Evolutionary conservation across 345 rosid species (phyloP), one percentile per base, ranked within the genome.

Genomic region (Salix arbutifolia): DNA sequence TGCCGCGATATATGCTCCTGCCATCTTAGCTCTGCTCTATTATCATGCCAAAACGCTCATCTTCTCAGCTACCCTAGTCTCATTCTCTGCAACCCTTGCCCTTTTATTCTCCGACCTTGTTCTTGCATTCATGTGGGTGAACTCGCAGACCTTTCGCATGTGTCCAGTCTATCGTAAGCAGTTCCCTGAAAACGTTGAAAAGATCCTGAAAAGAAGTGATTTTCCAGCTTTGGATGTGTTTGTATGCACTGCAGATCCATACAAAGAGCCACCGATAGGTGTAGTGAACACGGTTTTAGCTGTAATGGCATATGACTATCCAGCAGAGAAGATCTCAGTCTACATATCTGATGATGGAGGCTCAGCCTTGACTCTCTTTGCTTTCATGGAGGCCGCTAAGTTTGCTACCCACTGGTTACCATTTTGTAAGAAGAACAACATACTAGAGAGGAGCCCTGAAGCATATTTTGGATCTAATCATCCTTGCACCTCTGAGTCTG

Each of bases 201-300:
- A 58, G 6, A 76, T 40, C 19, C 4, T 80, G 8, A 40, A 67
- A 50, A 53, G 69, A 11, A 50, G 42, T 31, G 76, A 80, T 21
- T 75, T 53, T 38, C 79, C 79, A 8, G 71, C 23, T 5, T 4
- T 94, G 60, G 98, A 94, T 52, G 87, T 92, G 81, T 88, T 92
- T 56, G 78, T 94, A 69, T 91, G 97, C 68, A 80, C 83, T 11
- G 83, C 83, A 0, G 83, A 80, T 76, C 83, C 83, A 1, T 28
- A 26, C 12, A 80, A 75, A 48, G 83, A 80, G 72, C 83, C 83
- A 8, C 83, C 83, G 0, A 71, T 76, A 0, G 76, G 80, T 67
- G 92, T 89, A 62, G 94, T 86, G 66, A 92, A 90, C 83, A 91
- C 97, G 2, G 92, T 86, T 12, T 80, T 94, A 67, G 92, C 97